Conservation (phyloP, 192 early-diverging fungal species). For the Thamnidium elegans region DNA sequence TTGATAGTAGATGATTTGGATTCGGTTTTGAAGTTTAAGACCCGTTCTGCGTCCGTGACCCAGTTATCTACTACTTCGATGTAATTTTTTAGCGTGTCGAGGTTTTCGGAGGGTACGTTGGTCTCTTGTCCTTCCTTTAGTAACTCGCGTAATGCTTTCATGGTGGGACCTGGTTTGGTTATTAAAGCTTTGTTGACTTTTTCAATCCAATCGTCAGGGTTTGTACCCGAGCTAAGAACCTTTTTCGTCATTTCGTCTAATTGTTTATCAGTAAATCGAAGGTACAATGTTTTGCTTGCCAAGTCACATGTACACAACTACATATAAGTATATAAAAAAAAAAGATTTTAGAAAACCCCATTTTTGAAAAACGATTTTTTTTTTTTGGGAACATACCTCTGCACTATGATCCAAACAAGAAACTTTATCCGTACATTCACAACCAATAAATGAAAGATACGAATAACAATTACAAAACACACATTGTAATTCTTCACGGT, state of each 20-base stretch:
- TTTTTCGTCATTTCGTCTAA: constrained; percentile 27
- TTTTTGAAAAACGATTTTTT: too few species aligned
- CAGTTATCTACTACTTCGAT: neutral
- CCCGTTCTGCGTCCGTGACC: neutral
- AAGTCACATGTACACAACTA: constrained; percentile 39
- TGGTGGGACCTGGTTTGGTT: constrained; percentile 33
- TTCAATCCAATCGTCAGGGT: constrained; percentile 8
- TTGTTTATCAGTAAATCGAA: constrained; percentile 37
- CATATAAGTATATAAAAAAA: neutral
- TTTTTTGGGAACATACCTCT: constrained; percentile 23
- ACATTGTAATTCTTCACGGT: constrained; percentile 66
- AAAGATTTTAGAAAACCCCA: too few species aligned
- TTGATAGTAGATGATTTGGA: neutral
- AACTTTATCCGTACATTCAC: constrained; percentile 60
- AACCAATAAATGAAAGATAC: constrained; percentile 66
- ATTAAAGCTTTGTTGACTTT: constrained; percentile 34
- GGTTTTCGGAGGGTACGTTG: neutral
- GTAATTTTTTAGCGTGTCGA: neutral
- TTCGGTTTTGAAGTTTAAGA: neutral
- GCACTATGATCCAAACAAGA: constrained; percentile 61
- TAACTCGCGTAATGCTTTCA: constrained; percentile 5
- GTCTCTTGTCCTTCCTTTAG: neutral
- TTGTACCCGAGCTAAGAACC: neutral
- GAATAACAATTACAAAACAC: constrained; percentile 67
- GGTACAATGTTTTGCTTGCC: constrained; percentile 30